phyloP scores from a whole-genome alignment of 2,329 filamentous ascomycete genomes.

The Trichophyton verrucosum region DNA sequence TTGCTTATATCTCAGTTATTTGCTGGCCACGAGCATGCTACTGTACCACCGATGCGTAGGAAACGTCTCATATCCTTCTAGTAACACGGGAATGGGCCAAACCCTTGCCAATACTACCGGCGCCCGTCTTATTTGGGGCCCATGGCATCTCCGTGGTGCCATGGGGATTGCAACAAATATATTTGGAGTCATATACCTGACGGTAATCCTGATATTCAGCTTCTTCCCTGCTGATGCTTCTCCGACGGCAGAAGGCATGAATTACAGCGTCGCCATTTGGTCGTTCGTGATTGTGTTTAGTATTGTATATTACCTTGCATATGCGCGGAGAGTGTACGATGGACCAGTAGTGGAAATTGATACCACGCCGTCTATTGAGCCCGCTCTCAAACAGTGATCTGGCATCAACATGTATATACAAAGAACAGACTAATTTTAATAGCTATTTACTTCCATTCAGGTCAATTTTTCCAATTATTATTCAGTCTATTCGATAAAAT shows the following conservation, averaged over 20 bases:
- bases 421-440: too few relatives aligned
- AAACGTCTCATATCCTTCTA: conserved; percentile 13
- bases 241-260: conserved; percentile 26
- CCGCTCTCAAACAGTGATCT: neutral
- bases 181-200: conserved; percentile 23
- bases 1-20: conserved; percentile 41
- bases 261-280: conserved; percentile 34
- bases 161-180: conserved; percentile 24
- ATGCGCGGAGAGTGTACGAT: conserved; percentile 20
- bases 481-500: neutral
- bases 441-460: neutral
- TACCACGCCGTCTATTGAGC: neutral
- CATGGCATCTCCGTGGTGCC: conserved; percentile 17
- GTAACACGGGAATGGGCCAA: conserved; percentile 8
- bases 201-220: conserved; percentile 22
- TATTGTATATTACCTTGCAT: conserved; percentile 27
- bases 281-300: conserved; percentile 29
- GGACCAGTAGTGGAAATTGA: conserved; percentile 19
- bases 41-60: conserved; percentile 30
- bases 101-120: conserved; percentile 13
- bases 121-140: conserved; percentile 19
- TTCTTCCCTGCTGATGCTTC: conserved; percentile 25
- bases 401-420: neutral
- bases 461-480: neutral
- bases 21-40: conserved; percentile 37